phyloP scores from a whole-genome alignment of 306 rosid genomes.

The Spatholobus suberectus region DNA sequence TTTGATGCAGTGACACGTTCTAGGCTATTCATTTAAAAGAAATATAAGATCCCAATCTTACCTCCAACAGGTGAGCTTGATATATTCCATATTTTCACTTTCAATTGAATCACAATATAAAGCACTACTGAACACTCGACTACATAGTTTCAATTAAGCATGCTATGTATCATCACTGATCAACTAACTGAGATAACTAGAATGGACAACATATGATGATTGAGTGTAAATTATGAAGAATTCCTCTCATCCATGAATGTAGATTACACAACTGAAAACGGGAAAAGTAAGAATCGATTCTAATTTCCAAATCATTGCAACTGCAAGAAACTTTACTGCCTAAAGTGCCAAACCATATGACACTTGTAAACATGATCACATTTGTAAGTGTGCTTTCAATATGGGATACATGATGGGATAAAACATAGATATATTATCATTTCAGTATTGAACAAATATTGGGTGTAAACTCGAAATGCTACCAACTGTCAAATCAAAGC shows the following conservation, averaged over 20 bases:
- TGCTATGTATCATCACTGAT: background rate
- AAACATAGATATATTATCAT: background rate
- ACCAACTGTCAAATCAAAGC: background rate
- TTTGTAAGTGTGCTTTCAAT: background rate
- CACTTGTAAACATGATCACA: background rate
- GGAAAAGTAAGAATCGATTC: too few species aligned
- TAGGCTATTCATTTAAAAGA: background rate
- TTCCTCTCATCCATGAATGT: background rate
- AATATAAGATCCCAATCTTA: background rate
- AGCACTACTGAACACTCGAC: background rate
- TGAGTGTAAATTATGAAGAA: background rate
- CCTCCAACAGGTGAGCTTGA: background rate
- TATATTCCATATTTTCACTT: background rate
- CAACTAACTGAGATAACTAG: background rate
- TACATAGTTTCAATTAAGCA: background rate
- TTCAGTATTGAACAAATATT: conserved; percentile 1
- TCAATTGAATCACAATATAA: background rate
- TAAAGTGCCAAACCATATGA: background rate
- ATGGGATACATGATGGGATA: background rate
- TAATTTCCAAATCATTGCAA: background rate
- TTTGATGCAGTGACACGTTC: background rate
- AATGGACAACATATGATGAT: background rate
- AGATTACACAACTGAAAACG: background rate
- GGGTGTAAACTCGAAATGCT: background rate
- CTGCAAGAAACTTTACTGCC: background rate